These are phyloP conservation scores for Brettanomyces naardenensis DNA, from an alignment of 805 yeast genomes.

Conservation along the genomic window DNA sequence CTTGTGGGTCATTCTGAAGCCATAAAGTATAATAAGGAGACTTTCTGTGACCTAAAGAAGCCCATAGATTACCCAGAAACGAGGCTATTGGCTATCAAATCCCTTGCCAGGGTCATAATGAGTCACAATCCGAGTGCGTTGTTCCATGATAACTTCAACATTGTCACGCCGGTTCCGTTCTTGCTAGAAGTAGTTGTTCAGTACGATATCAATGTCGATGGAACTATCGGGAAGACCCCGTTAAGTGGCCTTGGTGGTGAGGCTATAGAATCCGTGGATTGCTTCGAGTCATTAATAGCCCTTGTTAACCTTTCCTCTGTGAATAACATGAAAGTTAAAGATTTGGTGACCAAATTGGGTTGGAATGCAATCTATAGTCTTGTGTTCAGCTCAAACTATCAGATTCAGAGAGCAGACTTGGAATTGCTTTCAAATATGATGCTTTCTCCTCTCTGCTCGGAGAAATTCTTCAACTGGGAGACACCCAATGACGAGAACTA, in stretches of 20 bases:
- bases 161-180: constrained; percentile 38
- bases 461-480: constrained; percentile 50
- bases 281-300: constrained; percentile 38
- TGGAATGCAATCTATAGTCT: constrained; percentile 30
- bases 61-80: constrained; percentile 14
- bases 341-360: constrained; percentile 26
- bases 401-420: constrained; percentile 38
- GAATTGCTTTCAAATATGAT: constrained; percentile 43
- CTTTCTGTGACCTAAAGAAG: constrained; percentile 18
- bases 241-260: constrained; percentile 19
- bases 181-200: constrained; percentile 39
- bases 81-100: constrained; percentile 29
- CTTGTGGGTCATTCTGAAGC: constrained; percentile 26
- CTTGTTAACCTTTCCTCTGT: constrained; percentile 43
- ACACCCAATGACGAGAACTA: constrained; percentile 25
- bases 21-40: constrained; percentile 14
- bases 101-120: constrained; percentile 38
- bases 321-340: constrained; percentile 23
- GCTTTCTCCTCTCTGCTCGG: constrained; percentile 30
- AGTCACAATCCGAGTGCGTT: constrained; percentile 32
- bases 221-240: constrained; percentile 14
- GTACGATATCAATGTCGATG: constrained; percentile 22
- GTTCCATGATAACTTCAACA: constrained; percentile 32
- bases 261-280: constrained; percentile 25
- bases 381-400: constrained; percentile 28